Evolutionary conservation across 257 asterid genomes (phyloP), one percentile per base, ranked within the genome.

Genomic region (Plantago ovata): DNA sequence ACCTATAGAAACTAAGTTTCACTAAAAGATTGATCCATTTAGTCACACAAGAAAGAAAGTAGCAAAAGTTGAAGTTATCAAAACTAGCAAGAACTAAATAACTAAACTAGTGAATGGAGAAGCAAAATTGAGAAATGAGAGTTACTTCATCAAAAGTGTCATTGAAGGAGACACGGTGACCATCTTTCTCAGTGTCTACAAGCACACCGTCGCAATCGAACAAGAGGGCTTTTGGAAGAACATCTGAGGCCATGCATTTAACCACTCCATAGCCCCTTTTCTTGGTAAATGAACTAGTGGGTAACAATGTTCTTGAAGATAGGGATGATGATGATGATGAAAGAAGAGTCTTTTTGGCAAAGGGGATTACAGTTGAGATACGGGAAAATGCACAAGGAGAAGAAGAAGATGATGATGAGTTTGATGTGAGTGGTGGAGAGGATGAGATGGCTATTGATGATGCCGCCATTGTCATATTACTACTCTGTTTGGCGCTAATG

Each of bases 141-240:
- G 41, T 44, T 71, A 87, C 98, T 76, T 87, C 95, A 70, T 81
- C 81, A 69, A 92, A 92, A 57, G 98, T 85, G 61, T 92, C 95
- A 58, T 92, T 92, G 81, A 92, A 92, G 7, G 98, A 92, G 57
- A 92, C 78, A 38, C 98, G 95, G 51, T 92, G 98, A 3, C 98
- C 98, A 60, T 92, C 98, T 82, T 87, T 92, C 90, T 92, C 96
- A 3, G 98, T 92, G 63, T 92, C 98, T 0, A 92, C 98, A 75
- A 92, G 82, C 36, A 92, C 98, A 32, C 98, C 98, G 66, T 92
- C 98, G 60, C 98, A 92, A 66, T 92, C 98, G 73, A 92, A 88
- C 68, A 92, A 73, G 23, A 92, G 87, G 53, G 98, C 98, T 53
- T 84, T 69, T 11, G 93, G 96, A 43, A 84, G 79, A 60, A 66